phyloP scores from a whole-genome alignment of 2,329 filamentous ascomycete species.

The Pseudocercospora eumusae region DNA sequence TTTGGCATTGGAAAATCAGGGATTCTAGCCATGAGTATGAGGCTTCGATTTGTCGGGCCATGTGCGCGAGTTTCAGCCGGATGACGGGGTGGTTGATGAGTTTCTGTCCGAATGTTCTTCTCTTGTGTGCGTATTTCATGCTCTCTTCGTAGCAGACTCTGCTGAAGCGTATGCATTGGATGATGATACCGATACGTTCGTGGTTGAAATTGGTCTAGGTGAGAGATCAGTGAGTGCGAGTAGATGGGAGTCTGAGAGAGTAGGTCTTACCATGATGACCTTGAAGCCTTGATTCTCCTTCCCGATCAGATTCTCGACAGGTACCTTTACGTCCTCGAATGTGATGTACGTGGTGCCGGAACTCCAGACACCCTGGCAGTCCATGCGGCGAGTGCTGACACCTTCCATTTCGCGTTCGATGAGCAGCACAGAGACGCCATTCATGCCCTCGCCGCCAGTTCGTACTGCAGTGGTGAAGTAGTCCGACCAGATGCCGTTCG shows the following conservation, averaged over 20 bases:
- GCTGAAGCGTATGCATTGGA: constrained; percentile 92
- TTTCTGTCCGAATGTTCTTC: constrained; percentile 92
- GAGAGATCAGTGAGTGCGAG: neutral
- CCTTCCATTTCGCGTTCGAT: constrained; percentile 84
- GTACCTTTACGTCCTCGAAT: constrained; percentile 98
- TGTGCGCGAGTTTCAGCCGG: constrained; percentile 86
- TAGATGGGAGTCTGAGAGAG: constrained; percentile 76
- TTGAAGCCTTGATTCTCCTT: constrained; percentile 99
- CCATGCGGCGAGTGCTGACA: constrained; percentile 92
- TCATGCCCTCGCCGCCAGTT: constrained; percentile 79
- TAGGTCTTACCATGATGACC: constrained; percentile 98
- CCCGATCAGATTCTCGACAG: constrained; percentile 96
- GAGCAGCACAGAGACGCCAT: constrained; percentile 84
- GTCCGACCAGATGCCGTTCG: constrained; percentile 66
- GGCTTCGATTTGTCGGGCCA: constrained; percentile 97
- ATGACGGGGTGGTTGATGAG: constrained; percentile 92
- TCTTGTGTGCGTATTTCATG: constrained; percentile 96
- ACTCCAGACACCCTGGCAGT: constrained; percentile 97
- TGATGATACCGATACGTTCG: constrained; percentile 97
- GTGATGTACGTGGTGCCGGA: constrained; percentile 96
- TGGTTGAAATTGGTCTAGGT: constrained; percentile 89
- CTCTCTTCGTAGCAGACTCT: constrained; percentile 97
- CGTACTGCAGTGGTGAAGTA: constrained; percentile 98
- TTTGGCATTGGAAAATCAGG: constrained; percentile 86
- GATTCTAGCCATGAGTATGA: constrained; percentile 97